A percentile compares a stretch with the other conserved stretches of the same genome.
phyloP scores from a whole-genome alignment of 129 eudicot species.

The Tagetes erecta region DNA sequence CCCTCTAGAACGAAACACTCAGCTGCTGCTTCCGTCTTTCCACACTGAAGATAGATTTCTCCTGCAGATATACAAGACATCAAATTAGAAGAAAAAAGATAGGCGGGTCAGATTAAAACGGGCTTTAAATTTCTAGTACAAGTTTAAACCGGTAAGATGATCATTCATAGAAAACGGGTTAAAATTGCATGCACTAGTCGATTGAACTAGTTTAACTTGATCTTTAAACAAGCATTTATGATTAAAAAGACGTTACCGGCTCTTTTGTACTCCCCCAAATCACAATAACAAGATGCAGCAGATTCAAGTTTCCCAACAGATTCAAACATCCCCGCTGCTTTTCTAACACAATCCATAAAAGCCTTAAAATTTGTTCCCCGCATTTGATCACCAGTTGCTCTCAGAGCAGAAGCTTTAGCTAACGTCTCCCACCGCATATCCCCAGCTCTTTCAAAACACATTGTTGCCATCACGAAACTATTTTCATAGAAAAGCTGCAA shows the following conservation, averaged over 20 bases:
- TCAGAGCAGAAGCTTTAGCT: constrained; percentile 65
- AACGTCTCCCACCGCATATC: constrained; percentile 61
- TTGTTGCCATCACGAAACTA: constrained; percentile 74
- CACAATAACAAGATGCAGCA: constrained; percentile 72
- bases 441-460: constrained; percentile 88
- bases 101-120: not conserved
- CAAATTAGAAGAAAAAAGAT: not conserved
- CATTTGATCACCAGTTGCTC: constrained; percentile 51
- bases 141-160: not conserved
- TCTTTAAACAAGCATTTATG: not conserved
- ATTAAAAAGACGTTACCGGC: constrained; percentile 49
- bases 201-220: not conserved
- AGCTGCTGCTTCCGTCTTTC: constrained; percentile 47
- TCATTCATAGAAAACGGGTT: not conserved
- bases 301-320: constrained; percentile 49
- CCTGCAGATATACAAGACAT: constrained; percentile 13
- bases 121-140: not conserved
- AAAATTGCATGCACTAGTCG: not conserved
- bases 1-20: constrained; percentile 67
- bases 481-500: constrained; percentile 63
- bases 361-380: constrained; percentile 46
- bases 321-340: constrained; percentile 70
- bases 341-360: constrained; percentile 38
- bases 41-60: constrained; percentile 20
- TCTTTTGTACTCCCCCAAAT: constrained; percentile 60